phyloP scores from a whole-genome alignment of 208 protist genomes.

The Leishmania mexicana region DNA sequence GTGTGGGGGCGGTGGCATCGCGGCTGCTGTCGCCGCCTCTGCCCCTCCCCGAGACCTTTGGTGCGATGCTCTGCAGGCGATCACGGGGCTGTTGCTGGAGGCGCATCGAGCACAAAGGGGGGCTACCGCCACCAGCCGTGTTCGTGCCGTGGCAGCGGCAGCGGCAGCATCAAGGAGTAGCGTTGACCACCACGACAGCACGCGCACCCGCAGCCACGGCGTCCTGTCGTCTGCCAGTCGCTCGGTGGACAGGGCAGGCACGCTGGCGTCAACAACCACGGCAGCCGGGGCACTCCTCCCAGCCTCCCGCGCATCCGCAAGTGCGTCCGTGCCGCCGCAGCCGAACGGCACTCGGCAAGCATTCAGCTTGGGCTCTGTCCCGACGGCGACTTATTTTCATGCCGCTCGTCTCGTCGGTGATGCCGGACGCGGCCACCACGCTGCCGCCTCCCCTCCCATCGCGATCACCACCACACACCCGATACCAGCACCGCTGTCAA shows the following conservation, averaged over 20 bases:
- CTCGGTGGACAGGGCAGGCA: background rate
- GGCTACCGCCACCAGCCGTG: background rate
- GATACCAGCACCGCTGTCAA: slow-evolving; percentile 21
- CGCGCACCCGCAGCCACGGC: background rate
- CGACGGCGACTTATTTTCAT: background rate
- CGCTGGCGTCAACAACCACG: background rate
- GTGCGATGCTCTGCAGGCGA: slow-evolving; percentile 22
- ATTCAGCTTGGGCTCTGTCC: background rate
- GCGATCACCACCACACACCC: background rate
- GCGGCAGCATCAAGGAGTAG: background rate
- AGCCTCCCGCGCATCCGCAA: background rate
- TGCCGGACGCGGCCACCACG: background rate
- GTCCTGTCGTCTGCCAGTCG: background rate
- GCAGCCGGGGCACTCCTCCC: background rate
- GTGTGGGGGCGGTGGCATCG: background rate
- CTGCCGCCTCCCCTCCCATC: background rate
- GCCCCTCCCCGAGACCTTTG: background rate
- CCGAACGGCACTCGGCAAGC: background rate
- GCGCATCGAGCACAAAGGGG: slow-evolving; percentile 11
- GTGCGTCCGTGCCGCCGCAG: background rate
- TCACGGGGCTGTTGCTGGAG: slow-evolving; percentile 16
- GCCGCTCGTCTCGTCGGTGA: background rate
- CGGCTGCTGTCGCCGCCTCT: background rate
- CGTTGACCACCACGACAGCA: background rate
- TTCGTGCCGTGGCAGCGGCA: background rate